Base-by-base conservation (phyloP, 768 basidiomycete genomes). In the Xerocomus brunneocitrinus region DNA sequence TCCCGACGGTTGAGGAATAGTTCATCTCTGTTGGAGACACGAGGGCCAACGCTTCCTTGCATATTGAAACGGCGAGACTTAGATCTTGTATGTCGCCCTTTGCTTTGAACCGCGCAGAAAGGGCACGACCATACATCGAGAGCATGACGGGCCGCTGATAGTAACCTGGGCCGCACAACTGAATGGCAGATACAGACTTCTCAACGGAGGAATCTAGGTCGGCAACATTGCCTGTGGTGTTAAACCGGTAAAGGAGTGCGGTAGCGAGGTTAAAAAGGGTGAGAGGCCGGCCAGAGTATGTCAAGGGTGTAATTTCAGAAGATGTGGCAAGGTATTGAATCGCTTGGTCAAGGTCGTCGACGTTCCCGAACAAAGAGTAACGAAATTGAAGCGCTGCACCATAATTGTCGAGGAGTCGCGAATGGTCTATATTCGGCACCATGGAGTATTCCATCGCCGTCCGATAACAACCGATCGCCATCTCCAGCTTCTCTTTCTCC, bases 321-420 rank as follows among this genome's bases (percentile, higher is more conserved):
- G 61, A 65, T 24, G 46, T 49, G 30, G 49, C 56, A 28, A 66
- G 44, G 31, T 55, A 58, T 38, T 47, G 52, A 42, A 71, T 64
- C 13, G 64, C 58, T 41, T 49, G 53, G 28, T 68, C 49, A 24
- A 69, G 57, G 47, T 69, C 66, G 10, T 47, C 32, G 32, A 47
- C 30, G 31, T 64, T 40, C n/a, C 62, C 58, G 14, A 32, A 24
- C 9, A 47, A 31, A 0, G 16, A 22, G 43, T 57, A 60, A 16
- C 67, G 67, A 30, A 46, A 22, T n/a, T n/a, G 50, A 43, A 65
- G 64, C 34, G 60, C 56, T 27, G 28, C 32, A 10, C 53, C 55
- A 36, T 61, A 63, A 39, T 59, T 65, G 12, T 56, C 53, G 4
- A 69, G 56, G 30, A 66, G 54, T 8, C 52, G 55, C 4, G 57